Evolutionary conservation across 2,329 filamentous ascomycete genomes (phyloP), one percentile per base, ranked within the genome.

Genomic region (Bipolaris cookei): DNA sequence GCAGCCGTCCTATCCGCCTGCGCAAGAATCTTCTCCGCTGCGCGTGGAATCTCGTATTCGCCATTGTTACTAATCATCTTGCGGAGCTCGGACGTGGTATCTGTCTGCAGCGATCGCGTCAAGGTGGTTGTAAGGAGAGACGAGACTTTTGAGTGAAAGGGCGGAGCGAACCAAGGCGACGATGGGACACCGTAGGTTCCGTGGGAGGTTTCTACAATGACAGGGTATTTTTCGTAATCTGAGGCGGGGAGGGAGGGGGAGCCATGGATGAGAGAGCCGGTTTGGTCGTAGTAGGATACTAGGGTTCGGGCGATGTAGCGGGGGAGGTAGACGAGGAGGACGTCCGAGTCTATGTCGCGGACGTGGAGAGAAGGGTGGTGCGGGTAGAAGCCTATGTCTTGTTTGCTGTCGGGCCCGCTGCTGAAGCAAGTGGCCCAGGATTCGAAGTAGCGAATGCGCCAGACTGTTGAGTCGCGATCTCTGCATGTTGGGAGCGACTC

Each of bases 281-380:
- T 32, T 34, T 68, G 54, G 39, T 67, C 62, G 38, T 62, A 71
- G 51, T 70, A 73, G 2, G 66, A 61, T 6, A 64, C 59, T 1
- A 63, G 52, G 1, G 66, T 68, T 13, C 64, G 53, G 16, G 58
- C 66, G 1, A 70, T 58, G 47, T 62, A 67, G 23, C 50, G 45
- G 42, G 64, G 59, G 16, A 52, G 38, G 7, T 20, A 20, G 6
- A 41, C 10, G 8, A 42, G 30, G 18, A 50, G 34, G 5, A 32
- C 13, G 3, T 43, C 34, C 10, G 34, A 16, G 10, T 6, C 11
- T 10, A 49, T 6, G 28, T 34, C 43, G 2, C 21, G 13, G 6
- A 37, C 4, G n/a, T 14, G 20, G 18, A 52, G 41, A 1, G n/a
- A 37, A 14, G 53, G 48, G 41, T 66, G 59, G 43, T 66, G 67